These are phyloP conservation scores for Anisogramma anomala DNA, from an alignment of 2,329 filamentous ascomycete species.

Conservation along the genomic window DNA sequence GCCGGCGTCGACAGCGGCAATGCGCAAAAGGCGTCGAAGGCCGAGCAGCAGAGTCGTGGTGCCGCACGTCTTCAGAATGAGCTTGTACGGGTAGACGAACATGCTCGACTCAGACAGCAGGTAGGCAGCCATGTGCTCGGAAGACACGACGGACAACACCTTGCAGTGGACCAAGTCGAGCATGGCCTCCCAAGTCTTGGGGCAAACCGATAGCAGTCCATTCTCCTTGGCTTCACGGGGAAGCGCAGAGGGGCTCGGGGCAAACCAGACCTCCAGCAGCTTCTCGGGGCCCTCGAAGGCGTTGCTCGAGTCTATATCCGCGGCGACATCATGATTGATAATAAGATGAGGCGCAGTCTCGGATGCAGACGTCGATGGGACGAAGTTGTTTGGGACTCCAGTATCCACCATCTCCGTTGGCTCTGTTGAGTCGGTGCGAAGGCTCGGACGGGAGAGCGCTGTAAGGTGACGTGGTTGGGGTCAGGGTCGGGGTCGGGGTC, in stretches of 20 bases:
- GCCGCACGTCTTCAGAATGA: slow-evolving; percentile 96
- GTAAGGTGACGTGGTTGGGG: slow-evolving; percentile 16
- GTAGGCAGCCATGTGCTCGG: slow-evolving; percentile 90
- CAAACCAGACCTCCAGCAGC: slow-evolving; percentile 96
- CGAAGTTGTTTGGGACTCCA: slow-evolving; percentile 69
- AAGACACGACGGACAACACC: slow-evolving; percentile 86
- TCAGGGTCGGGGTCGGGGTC: slow-evolving; percentile 9
- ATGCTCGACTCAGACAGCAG: slow-evolving; percentile 98
- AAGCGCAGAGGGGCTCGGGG: slow-evolving; percentile 61
- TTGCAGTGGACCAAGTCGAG: slow-evolving; percentile 98
- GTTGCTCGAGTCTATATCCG: slow-evolving; percentile 87
- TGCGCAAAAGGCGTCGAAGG: slow-evolving; percentile 81
- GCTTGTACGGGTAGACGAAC: slow-evolving; percentile 99
- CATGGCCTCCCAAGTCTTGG: slow-evolving; percentile 90
- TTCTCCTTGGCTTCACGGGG: slow-evolving; percentile 57
- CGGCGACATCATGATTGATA: slow-evolving; percentile 90
- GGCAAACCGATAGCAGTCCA: slow-evolving; percentile 76
- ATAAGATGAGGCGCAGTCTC: slow-evolving; percentile 80
- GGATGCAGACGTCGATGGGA: slow-evolving; percentile 70
- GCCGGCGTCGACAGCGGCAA: slow-evolving; percentile 77
- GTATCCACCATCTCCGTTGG: slow-evolving; percentile 68
- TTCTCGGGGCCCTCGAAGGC: slow-evolving; percentile 98
- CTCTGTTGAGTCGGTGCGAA: slow-evolving; percentile 16
- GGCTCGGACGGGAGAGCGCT: slow-evolving; percentile 15
- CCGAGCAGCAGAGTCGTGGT: slow-evolving; percentile 89